Evolutionary conservation across 1,139 yeast genomes (phyloP), one percentile per base, ranked within the genome.

Genomic region (Taphrina wiesneri): DNA sequence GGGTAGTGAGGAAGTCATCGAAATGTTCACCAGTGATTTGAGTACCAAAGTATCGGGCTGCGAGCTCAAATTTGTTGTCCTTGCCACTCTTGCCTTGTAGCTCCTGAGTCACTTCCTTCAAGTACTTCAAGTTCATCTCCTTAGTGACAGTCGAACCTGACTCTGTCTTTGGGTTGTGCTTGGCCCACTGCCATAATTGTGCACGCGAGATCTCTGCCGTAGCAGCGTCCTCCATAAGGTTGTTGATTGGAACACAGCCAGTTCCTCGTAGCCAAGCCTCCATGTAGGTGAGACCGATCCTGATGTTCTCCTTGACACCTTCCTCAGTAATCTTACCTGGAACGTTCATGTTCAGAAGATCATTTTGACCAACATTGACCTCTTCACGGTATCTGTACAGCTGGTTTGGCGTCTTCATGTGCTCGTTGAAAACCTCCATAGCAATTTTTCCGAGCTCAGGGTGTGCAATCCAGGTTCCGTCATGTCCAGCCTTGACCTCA

Each of bases 141-240:
- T 84, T 82, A 72, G 87, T 83, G 69, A 88, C 81, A 66, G 77
- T 79, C 72, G 88, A 87, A 67, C 81, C 81, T 70, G 82, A 81
- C 70, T 82, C 83, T 62, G 92, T 86, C 71, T 77, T 78, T 65
- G 84, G 85, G 67, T 86, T 86, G 75, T 88, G 93, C 71, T 85
- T 85, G 69, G 87, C 90, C 93, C 93, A 88, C 77, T 88, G 92
- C 85, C 88, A 86, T 72, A 88, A 82, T 78, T 87, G 91, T 47
- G 90, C 84, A 76, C 95, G 85, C 39, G 92, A 87, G 47, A 88
- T 93, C 77, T 88, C 95, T 65, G 93, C 93, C 67, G 93, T 88
- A 60, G 93, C 93, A 65, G 93, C 93, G 74, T 88, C 93, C 78
- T 88, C 95, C 95, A 88, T 88, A 78, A 87, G 81, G 76, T 83